These are phyloP conservation scores for Boletus pseudo-olivaceus DNA, from an alignment of 768 basidiomycete species.

Conservation along the genomic window DNA sequence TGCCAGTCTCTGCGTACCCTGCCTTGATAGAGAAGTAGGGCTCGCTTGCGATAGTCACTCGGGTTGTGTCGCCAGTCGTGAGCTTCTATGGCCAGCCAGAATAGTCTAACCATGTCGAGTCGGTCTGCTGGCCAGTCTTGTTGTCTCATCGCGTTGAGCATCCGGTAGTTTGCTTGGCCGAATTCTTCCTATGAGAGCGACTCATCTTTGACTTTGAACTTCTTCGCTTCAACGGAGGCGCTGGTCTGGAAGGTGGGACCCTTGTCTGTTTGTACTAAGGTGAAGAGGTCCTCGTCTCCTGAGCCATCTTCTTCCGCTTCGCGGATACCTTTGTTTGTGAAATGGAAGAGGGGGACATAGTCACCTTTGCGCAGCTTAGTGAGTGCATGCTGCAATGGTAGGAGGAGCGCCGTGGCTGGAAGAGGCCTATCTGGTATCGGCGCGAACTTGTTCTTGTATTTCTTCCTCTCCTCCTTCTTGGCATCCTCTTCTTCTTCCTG, in stretches of 20 bases:
- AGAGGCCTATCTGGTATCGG: too few relatives aligned
- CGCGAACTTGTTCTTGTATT: too few relatives aligned
- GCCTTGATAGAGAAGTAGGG: too few relatives aligned
- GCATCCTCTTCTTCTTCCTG: too few relatives aligned
- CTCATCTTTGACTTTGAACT: background rate
- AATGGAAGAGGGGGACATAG: background rate
- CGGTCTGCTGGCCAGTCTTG: background rate
- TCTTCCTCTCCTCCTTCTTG: too few relatives aligned
- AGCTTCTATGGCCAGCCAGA: background rate
- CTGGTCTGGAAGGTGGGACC: background rate
- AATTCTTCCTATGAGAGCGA: background rate
- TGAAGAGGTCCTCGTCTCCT: background rate
- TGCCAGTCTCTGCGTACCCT: too few relatives aligned
- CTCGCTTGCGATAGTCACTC: too few relatives aligned
- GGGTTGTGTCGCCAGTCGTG: too few relatives aligned
- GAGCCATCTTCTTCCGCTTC: background rate
- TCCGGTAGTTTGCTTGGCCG: background rate
- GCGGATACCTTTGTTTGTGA: background rate
- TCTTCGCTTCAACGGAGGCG: background rate
- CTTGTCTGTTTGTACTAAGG: too few relatives aligned
- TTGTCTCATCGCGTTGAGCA: background rate
- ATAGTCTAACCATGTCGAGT: accelerated
- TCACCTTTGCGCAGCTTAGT: background rate
- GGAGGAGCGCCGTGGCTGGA: background rate
- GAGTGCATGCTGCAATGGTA: background rate